Evolutionary conservation across 345 rosid species (phyloP).

Genomic region (Pistacia integerrima): DNA sequence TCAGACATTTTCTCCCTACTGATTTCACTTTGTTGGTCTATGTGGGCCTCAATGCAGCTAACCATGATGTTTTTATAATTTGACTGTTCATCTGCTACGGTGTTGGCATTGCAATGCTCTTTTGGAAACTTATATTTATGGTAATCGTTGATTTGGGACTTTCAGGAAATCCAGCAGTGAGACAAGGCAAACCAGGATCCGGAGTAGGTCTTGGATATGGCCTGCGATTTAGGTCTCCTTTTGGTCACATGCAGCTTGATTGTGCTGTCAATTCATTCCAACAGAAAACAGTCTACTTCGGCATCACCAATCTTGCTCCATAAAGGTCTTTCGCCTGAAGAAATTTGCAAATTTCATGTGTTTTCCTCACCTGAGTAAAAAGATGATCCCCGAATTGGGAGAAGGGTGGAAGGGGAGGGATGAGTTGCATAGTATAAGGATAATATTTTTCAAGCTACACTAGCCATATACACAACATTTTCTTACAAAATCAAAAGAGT

Average conservation of each 20-base stretch:
- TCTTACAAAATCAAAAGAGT: neutral
- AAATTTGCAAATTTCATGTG: neutral
- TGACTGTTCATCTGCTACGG: neutral
- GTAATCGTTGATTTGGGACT: slow-evolving; percentile 12
- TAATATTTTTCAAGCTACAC: neutral
- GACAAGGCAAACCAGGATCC: slow-evolving; percentile 85
- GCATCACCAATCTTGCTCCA: slow-evolving; percentile 76
- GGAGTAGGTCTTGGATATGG: slow-evolving; percentile 82
- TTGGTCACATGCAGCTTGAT: slow-evolving; percentile 70
- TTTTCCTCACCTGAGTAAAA: neutral
- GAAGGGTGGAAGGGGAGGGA: neutral
- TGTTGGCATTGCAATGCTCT: slow-evolving; percentile 4
- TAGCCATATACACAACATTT: neutral
- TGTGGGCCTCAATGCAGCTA: neutral
- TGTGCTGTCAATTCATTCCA: slow-evolving; percentile 73
- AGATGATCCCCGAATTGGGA: neutral
- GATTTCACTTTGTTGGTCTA: neutral
- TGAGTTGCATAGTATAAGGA: neutral
- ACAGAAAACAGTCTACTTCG: slow-evolving; percentile 77
- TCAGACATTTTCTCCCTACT: neutral
- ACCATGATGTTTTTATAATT: neutral
- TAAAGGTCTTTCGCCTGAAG: slow-evolving; percentile 26
- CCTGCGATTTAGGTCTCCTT: slow-evolving; percentile 64
- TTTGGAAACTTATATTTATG: neutral
- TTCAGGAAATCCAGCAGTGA: slow-evolving; percentile 85